Percentiles rank a stretch among this genome's conserved stretches.
Conservation (phyloP, 1,284 basidiomycete species). For the Cutaneotrichosporon dermatis region DNA sequence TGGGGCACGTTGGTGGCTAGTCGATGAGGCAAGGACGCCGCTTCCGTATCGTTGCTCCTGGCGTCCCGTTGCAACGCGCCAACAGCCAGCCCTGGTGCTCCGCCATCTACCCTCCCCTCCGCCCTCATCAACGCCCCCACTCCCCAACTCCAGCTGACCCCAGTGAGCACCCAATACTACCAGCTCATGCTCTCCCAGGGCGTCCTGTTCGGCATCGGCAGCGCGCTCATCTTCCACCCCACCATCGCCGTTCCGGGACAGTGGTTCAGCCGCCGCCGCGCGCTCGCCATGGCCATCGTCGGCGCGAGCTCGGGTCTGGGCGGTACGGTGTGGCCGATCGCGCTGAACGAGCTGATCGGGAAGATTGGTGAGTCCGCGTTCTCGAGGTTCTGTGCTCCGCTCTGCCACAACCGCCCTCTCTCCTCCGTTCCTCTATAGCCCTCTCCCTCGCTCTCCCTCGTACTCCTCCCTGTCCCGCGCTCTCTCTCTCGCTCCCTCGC, state of each 20-base stretch:
- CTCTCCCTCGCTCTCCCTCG: too few species aligned
- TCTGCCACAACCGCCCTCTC: too few species aligned
- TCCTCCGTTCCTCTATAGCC: too few species aligned
- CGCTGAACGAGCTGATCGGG: slow-evolving; percentile 5
- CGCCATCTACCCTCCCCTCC: too few species aligned
- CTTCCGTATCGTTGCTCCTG: too few species aligned
- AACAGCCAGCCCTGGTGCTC: too few species aligned
- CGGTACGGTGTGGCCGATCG: slow-evolving; percentile 37
- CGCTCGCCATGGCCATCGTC: slow-evolving; percentile 33
- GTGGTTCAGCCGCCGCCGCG: slow-evolving; percentile 48
- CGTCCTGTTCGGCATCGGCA: slow-evolving; percentile 26
- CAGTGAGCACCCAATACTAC: slow-evolving; percentile 58
- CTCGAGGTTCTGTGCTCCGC: too few species aligned
- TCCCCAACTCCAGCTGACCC: background rate
- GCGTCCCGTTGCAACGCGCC: too few species aligned
- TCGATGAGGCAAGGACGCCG: too few species aligned
- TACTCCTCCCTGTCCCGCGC: too few species aligned
- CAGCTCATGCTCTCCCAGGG: slow-evolving; percentile 45
- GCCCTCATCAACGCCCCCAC: background rate
- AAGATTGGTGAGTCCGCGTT: slow-evolving; percentile 1
- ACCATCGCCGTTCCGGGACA: slow-evolving; percentile 54
- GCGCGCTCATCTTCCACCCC: slow-evolving; percentile 54
- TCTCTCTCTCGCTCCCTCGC: too few species aligned
- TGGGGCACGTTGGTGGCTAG: too few species aligned
- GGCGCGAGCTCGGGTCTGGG: slow-evolving; percentile 33